Evolutionary conservation across 2,329 filamentous ascomycete species (phyloP), one percentile per base, ranked within the genome.

Genomic region (Microcyclospora tardicrescens): DNA sequence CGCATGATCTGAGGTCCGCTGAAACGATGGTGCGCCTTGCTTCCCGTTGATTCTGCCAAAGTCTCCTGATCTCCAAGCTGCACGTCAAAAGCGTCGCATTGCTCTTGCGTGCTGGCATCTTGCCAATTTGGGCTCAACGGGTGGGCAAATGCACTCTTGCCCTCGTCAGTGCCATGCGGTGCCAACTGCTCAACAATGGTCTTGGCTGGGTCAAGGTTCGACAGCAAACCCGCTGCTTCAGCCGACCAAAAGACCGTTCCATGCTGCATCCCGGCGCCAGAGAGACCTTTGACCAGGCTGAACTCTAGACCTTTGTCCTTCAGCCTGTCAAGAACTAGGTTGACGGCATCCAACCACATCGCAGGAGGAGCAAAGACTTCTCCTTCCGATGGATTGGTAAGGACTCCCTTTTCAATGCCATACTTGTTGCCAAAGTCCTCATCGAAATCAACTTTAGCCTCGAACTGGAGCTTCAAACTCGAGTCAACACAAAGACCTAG

Each of bases 61-160:
- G 71, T 69, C 52, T 80, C 71, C 2, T 74, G 67, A 6, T 68
- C 68, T 1, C 82, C 83, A 6, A 95, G 64, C 38, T 69, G 67
- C 5, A 66, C 71, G 59, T 96, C 87, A 56, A 96, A 96, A 46
- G 75, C 71, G 58, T 95, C 86, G 57, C 87, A 95, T 64, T 98
- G 84, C 48, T 71, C 71, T 65, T 95, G 86, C 2, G 91, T 96
- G 63, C 86, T 94, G 44, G 87, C 81, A 60, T 98, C 91, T 64
- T 96, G 91, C 91, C 91, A 98, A 61, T 96, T 98, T 6, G 91
- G 91, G 48, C 84, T 86, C 64, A 79, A 87, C 4, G 82, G 79
- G 59, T 93, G 81, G 12, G 86, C 82, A 56, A 96, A 84, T 0
- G 81, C 82, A 2, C 63, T 66, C 9, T 66, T 64, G 36, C 52